Percentiles rank a stretch among this genome's conserved stretches.
Evolutionary conservation across 2,329 filamentous ascomycete genomes (phyloP).

Genomic region (Boeremia lycopersici): DNA sequence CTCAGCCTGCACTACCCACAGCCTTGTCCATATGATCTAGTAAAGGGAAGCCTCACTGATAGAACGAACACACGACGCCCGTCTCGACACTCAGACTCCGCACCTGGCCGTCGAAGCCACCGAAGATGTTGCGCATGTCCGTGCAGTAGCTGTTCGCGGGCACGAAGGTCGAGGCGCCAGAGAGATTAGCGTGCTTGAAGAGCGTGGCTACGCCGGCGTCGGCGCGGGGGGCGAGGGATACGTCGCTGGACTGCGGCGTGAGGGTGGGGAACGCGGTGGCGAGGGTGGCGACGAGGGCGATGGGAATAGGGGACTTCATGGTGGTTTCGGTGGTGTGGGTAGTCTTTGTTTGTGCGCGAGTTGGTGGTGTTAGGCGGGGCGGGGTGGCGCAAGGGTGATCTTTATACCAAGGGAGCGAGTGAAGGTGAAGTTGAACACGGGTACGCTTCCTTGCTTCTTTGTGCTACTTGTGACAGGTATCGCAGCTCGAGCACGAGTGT

Average conservation of each 20-base stretch:
- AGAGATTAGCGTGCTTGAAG: slow-evolving; percentile 5
- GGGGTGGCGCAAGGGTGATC: background rate
- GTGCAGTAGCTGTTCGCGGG: slow-evolving; percentile 5
- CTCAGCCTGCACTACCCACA: too few relatives aligned
- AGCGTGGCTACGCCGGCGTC: slow-evolving; percentile 5
- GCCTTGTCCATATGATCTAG: background rate
- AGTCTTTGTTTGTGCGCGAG: too few relatives aligned
- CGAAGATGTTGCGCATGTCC: slow-evolving; percentile 1
- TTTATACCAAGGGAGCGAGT: too few relatives aligned
- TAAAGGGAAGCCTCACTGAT: background rate
- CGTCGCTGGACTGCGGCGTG: background rate
- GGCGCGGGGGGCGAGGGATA: background rate
- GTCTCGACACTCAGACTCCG: slow-evolving; percentile 12
- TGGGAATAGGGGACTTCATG: background rate
- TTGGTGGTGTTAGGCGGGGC: background rate
- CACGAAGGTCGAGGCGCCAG: slow-evolving; percentile 2
- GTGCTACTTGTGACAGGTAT: too few relatives aligned
- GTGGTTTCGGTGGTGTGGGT: background rate
- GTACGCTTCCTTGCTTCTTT: too few relatives aligned
- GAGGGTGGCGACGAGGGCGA: background rate
- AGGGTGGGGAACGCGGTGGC: background rate
- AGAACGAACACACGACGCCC: slow-evolving; percentile 7
- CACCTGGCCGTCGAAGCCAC: slow-evolving; percentile 8
- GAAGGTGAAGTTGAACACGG: too few relatives aligned
- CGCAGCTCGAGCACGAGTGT: too few relatives aligned